These are phyloP conservation scores for Saccharomycopsis capsularis DNA, from an alignment of 805 yeast species.

Conservation along the genomic window DNA sequence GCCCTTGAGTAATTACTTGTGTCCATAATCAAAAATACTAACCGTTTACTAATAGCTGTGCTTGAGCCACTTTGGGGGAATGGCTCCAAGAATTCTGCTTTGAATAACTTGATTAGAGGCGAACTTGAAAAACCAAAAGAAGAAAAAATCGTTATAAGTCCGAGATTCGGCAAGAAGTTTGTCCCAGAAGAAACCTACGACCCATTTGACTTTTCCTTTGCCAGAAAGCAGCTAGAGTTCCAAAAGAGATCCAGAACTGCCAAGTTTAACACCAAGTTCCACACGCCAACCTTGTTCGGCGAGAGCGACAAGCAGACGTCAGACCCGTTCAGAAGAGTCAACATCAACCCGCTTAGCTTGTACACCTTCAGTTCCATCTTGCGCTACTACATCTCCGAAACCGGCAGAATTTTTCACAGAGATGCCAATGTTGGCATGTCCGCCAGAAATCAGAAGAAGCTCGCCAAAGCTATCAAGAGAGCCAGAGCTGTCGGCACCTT, in stretches of 20 bases:
- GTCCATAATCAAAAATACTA: too few species aligned
- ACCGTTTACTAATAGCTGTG: too few species aligned
- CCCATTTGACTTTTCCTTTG: constrained; percentile 72
- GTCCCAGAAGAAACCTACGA: constrained; percentile 46
- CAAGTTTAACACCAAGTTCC: constrained; percentile 1
- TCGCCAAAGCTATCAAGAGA: constrained; percentile 73
- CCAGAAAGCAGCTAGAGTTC: constrained; percentile 39
- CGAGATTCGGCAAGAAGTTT: background rate
- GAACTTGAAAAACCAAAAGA: background rate
- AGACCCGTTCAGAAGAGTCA: constrained; percentile 40
- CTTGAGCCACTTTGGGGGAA: too few species aligned
- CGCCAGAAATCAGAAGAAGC: constrained; percentile 57
- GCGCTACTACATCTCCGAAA: constrained; percentile 55
- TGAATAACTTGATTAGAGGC: background rate
- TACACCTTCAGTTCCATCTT: constrained; percentile 68
- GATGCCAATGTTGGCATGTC: constrained; percentile 57
- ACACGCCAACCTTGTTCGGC: constrained; percentile 23
- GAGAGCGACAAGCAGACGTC: constrained; percentile 14
- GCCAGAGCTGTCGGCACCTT: constrained; percentile 75
- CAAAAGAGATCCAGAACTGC: background rate
- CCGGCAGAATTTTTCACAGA: constrained; percentile 74
- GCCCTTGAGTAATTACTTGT: too few species aligned
- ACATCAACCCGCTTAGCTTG: constrained; percentile 60
- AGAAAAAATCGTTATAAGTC: background rate
- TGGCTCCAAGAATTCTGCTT: too few species aligned